Base-by-base conservation (phyloP, 2,329 filamentous ascomycete species). In the Penicillium sp. region DNA sequence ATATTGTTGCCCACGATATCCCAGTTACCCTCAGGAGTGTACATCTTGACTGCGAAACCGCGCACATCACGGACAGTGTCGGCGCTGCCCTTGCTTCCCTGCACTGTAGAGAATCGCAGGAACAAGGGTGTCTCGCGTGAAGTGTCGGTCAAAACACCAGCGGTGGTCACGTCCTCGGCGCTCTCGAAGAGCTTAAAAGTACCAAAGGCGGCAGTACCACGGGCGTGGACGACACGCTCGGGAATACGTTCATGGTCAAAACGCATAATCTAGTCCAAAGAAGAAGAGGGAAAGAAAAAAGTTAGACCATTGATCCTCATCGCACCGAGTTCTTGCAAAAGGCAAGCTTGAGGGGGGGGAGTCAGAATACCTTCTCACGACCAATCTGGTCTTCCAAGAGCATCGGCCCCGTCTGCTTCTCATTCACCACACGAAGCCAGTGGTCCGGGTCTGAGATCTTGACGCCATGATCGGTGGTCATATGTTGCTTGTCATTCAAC, bases 21-120 rank as follows among this genome's bases (percentile, higher is more conserved):
- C 81, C 83, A 88, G 57, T 87, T 89, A 4, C 86, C 86, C 59
- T 90, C 86, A 0, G 85, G 72, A 0, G 86, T 90, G 63, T 90
- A 90, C 60, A 88, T 82, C 66, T 88, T 88, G 53, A 88, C 69
- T 0, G 87, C 86, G 54, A 91, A 93, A 1, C 88, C 87, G 34
- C 86, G 81, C 2, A 90, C 85, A 72, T 93, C 87, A n/a, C 88
- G 80, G 1, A 90, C 87, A 0, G 86, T 90, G 63, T 93, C 88
- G 5, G 86, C 85, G 44, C 83, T 87, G 9, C 87, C 88, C 32
- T 83, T 78, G 62, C 82, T 87, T 5, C 85, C 86, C 2, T 87
- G 75, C 0, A 88, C 87, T 0, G 88, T 91, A 0, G 86, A 91
- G 66, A 93, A 90, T 0, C 87, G 82, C 12, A 86, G 61, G 61